phyloP scores from a whole-genome alignment of 371 early-diverging fungal species.

The Coemansia sp. region DNA sequence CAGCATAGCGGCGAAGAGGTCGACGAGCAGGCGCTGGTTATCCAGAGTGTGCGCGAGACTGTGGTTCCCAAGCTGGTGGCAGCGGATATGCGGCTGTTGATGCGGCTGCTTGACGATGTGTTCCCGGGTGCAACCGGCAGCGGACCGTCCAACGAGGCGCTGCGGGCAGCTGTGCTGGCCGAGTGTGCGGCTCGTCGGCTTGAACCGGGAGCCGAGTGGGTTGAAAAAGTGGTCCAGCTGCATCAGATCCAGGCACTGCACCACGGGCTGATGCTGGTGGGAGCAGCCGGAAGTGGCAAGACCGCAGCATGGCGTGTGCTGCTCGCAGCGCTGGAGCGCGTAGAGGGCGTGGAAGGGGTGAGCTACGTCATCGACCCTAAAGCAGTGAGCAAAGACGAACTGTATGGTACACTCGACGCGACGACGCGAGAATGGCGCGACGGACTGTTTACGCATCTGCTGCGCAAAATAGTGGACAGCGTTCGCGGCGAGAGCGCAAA shows the following conservation, averaged over 20 bases:
- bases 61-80: slow-evolving; percentile 96
- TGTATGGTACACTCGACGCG: slow-evolving; percentile 94
- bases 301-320: slow-evolving; percentile 89
- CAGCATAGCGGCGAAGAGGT: slow-evolving; percentile 32
- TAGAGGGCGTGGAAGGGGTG: slow-evolving; percentile 86
- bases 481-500: slow-evolving; percentile 92
- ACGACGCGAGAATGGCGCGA: slow-evolving; percentile 99
- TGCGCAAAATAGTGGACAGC: slow-evolving; percentile 95
- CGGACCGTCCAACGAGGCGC: slow-evolving; percentile 74
- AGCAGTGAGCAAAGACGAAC: slow-evolving; percentile 91
- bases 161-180: slow-evolving; percentile 71
- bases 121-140: slow-evolving; percentile 92
- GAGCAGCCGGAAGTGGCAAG: slow-evolving; percentile 96
- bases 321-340: slow-evolving; percentile 81
- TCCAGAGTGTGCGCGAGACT: slow-evolving; percentile 94
- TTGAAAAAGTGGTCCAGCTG: slow-evolving; percentile 95
- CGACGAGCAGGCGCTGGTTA: slow-evolving; percentile 88
- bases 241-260: slow-evolving; percentile 96
- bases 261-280: slow-evolving; percentile 99
- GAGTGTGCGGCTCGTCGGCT: slow-evolving; percentile 78
- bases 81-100: slow-evolving; percentile 86
- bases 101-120: slow-evolving; percentile 86
- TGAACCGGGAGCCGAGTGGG: slow-evolving; percentile 79
- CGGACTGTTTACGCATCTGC: slow-evolving; percentile 94
- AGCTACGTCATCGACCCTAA: slow-evolving; percentile 97